Base-by-base conservation (phyloP, 2,329 filamentous ascomycete species). In the Nemania bipapillata region DNA sequence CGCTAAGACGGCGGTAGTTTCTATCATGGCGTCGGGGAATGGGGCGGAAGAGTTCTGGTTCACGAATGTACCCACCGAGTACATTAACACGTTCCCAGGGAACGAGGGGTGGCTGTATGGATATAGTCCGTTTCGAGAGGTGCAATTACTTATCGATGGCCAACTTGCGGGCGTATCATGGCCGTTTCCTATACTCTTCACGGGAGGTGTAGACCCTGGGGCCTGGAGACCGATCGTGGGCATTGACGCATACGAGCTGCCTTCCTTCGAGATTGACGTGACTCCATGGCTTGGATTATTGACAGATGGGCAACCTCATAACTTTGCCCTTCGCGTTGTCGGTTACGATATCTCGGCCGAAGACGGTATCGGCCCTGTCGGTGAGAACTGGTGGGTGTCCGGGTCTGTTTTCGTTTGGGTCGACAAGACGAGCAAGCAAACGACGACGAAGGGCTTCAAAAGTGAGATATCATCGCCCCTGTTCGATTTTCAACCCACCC, bases 121-220 rank as follows among this genome's bases (percentile, higher is more conserved):
- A 0, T 87, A 86, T 71, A 89, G 88, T 1, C 86, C 89, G 0
- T 92, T 91, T 73, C 85, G 90, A 42, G 90, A 92, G 78, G 81
- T 91, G 5, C 89, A 91, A 68, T 79, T 92, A 0, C 83, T 86
- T 54, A 89, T 92, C 52, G 89, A 92, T 73, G 88, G 84, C 1
- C 79, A 81, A 15, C 77, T 91, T 53, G 89, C 89, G 9, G 90
- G 90, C 1, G 86, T 91, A 3, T 85, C 86, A 11, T 92, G 89
- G 89, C 90, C 90, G 4, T 91, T 91, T 65, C 89, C 90, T 0
- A 82, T 90, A 20, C 88, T 92, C 56, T 92, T 92, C 70, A 91
- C 90, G 2, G 90, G 90, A 5, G 90, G 90, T 0, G 82, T 92
- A 15, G 87, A 88, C 1, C 89, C 90, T 4, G 88, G 87, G 0